Evolutionary conservation across 164 flowering plant species (phyloP).

Genomic region (Aristolochia californica): DNA sequence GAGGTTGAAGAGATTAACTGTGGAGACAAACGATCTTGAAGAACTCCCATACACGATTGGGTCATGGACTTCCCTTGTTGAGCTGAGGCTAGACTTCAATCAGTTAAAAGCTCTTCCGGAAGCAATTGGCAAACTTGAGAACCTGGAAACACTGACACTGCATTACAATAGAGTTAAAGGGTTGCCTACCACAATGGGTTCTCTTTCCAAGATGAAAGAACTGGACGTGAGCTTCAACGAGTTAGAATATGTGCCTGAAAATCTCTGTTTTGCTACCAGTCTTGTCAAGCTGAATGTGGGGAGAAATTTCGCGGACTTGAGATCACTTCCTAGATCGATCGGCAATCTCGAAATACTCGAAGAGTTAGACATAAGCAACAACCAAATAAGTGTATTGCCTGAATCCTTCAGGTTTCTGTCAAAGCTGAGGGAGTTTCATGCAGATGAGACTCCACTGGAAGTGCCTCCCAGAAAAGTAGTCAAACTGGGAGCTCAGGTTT

Average conservation of each 20-base stretch:
- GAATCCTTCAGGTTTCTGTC: slow-evolving; percentile 55
- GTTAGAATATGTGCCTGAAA: slow-evolving; percentile 50
- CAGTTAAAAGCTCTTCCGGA: slow-evolving; percentile 59
- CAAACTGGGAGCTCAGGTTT: slow-evolving; percentile 61
- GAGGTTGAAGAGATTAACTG: slow-evolving; percentile 36
- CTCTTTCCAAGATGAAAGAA: slow-evolving; percentile 43
- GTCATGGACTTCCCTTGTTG: slow-evolving; percentile 46
- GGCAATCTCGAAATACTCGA: slow-evolving; percentile 67
- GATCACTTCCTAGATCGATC: slow-evolving; percentile 48
- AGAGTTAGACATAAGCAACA: slow-evolving; percentile 54
- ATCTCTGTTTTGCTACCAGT: slow-evolving; percentile 40
- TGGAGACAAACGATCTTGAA: slow-evolving; percentile 56
- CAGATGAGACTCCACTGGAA: slow-evolving; percentile 67
- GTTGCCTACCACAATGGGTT: slow-evolving; percentile 57
- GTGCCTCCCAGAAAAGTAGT: slow-evolving; percentile 49
- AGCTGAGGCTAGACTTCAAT: slow-evolving; percentile 54
- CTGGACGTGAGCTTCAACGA: slow-evolving; percentile 70
- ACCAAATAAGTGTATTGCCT: slow-evolving; percentile 52
- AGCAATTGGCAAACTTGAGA: slow-evolving; percentile 53
- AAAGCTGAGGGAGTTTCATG: slow-evolving; percentile 41
- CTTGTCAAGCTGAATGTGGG: slow-evolving; percentile 48
- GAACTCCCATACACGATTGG: slow-evolving; percentile 66
- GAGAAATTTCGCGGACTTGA: slow-evolving; percentile 58
- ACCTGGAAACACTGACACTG: slow-evolving; percentile 44
- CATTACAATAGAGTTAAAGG: slow-evolving; percentile 50